Conservation (phyloP, 345 rosid genomes). For the Brassica rapa region DNA sequence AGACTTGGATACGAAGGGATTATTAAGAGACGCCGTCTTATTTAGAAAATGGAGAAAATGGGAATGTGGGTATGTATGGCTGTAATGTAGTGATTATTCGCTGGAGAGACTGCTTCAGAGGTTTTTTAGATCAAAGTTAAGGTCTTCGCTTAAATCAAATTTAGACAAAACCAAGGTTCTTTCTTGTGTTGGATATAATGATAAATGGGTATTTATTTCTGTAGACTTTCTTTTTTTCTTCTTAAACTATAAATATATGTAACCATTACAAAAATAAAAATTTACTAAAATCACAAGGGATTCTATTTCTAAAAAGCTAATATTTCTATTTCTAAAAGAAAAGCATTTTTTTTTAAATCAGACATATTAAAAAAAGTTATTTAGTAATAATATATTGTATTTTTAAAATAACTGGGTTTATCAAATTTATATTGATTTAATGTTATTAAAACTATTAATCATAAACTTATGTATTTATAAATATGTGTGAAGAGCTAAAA, state of each 20-base stretch:
- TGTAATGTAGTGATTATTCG: constrained; percentile 37
- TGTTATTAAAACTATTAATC: not conserved
- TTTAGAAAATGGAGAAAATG: not conserved
- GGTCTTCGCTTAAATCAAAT: constrained; percentile 5
- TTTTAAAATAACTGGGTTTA: too few relatives aligned
- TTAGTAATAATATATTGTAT: not conserved
- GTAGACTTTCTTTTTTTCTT: not conserved
- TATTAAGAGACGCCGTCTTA: constrained; percentile 19
- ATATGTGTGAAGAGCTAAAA: not conserved
- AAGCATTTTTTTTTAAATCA: not conserved
- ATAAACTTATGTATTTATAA: not conserved
- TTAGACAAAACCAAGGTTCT: constrained; percentile 7
- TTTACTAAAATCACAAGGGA: not conserved
- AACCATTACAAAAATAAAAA: not conserved
- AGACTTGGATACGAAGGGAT: constrained; percentile 25
- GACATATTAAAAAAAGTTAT: not conserved
- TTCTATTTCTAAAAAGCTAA: not conserved
- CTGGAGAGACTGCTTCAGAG: constrained; percentile 43
- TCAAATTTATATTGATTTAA: not conserved
- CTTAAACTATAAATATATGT: not conserved
- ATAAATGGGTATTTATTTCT: not conserved
- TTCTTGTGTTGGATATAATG: constrained; percentile 14
- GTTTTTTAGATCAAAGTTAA: constrained; percentile 29
- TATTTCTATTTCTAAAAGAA: not conserved
- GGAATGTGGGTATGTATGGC: constrained; percentile 19